phyloP scores from a whole-genome alignment of 2,329 filamentous ascomycete species.

The Calonectria multiphialidica region DNA sequence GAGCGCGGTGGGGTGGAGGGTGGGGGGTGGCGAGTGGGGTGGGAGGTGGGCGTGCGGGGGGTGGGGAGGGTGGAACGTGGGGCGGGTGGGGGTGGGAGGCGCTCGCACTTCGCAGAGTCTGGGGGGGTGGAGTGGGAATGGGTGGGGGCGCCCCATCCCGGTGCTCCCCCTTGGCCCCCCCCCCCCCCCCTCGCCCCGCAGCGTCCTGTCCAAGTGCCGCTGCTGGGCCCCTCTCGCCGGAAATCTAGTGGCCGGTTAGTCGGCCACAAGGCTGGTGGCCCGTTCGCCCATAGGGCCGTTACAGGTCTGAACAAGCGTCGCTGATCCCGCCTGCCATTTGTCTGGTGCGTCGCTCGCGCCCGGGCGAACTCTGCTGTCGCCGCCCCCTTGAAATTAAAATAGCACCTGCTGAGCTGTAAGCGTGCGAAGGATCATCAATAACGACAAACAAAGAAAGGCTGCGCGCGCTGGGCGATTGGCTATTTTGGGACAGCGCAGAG shows the following conservation, averaged over 20 bases:
- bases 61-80: too few species aligned
- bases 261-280: conserved; percentile 5
- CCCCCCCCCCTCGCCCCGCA: not conserved
- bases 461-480: not conserved
- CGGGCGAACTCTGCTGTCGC: not conserved
- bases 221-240: not conserved
- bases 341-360: not conserved
- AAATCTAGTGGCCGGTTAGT: not conserved
- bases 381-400: conserved; percentile 10
- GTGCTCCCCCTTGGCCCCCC: too few species aligned
- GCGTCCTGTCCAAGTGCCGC: not conserved
- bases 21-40: too few species aligned
- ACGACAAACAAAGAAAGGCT: not conserved
- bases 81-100: too few species aligned
- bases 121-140: too few species aligned
- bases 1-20: too few species aligned
- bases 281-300: conserved; percentile 6
- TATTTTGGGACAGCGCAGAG: not conserved
- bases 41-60: too few species aligned
- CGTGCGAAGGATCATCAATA: not conserved
- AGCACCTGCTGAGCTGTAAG: not conserved
- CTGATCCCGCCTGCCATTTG: conserved; percentile 1
- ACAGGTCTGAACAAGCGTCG: not conserved
- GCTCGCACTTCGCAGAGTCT: too few species aligned
- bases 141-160: too few species aligned